Evolutionary conservation across 805 yeast species (phyloP).

Genomic region (Peterozyma xylosa): DNA sequence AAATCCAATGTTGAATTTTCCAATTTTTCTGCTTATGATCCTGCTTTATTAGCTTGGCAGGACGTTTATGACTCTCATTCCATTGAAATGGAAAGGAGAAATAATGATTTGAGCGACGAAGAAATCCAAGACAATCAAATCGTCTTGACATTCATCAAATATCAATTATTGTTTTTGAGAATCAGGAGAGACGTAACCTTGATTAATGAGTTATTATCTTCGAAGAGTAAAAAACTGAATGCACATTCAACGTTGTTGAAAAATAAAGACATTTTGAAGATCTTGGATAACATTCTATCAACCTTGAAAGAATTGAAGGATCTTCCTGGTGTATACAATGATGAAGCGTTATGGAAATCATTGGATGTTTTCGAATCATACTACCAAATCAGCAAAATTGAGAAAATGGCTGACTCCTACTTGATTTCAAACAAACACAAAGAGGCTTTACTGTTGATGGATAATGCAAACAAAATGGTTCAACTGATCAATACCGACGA

Average conservation of each 20-base stretch:
- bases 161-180: constrained; percentile 55
- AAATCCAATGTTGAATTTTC: constrained; percentile 22
- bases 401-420: constrained; percentile 37
- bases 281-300: constrained; percentile 42
- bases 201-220: constrained; percentile 24
- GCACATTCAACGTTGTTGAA: constrained; percentile 18
- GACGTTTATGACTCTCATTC: constrained; percentile 58
- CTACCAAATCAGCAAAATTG: constrained; percentile 36
- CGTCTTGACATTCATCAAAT: constrained; percentile 67
- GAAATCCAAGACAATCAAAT: constrained; percentile 68
- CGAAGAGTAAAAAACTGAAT: constrained; percentile 12
- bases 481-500: constrained; percentile 32
- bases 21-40: constrained; percentile 46
- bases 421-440: constrained; percentile 29
- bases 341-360: constrained; percentile 55
- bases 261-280: constrained; percentile 36
- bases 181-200: constrained; percentile 64
- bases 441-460: constrained; percentile 40
- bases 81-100: constrained; percentile 40
- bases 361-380: constrained; percentile 41
- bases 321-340: constrained; percentile 88
- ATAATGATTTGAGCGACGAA: constrained; percentile 36
- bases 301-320: constrained; percentile 59
- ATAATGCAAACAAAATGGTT: constrained; percentile 20
- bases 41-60: constrained; percentile 56